phyloP scores from a whole-genome alignment of 2,329 filamentous ascomycete genomes.

The Coccinonectria pachysandricola region DNA sequence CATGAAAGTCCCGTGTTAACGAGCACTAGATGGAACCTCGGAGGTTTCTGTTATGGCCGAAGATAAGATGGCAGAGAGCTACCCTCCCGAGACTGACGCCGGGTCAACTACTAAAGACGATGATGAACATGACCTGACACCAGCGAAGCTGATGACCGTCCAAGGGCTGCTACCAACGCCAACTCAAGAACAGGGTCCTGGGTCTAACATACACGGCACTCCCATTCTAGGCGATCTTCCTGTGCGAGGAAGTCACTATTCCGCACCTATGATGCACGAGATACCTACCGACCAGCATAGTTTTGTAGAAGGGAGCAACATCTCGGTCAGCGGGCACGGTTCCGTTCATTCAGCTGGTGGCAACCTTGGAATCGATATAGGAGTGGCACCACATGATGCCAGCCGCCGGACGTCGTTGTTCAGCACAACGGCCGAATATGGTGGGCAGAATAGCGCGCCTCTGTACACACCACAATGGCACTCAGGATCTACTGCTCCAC shows the following conservation, averaged over 20 bases:
- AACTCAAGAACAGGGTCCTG: slow-evolving; percentile 27
- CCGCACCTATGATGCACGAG: slow-evolving; percentile 32
- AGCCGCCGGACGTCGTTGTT: slow-evolving; percentile 36
- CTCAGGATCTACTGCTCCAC: slow-evolving; percentile 30
- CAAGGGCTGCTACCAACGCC: slow-evolving; percentile 26
- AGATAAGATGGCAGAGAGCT: slow-evolving; percentile 39
- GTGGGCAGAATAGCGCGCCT: slow-evolving; percentile 24
- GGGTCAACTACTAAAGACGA: slow-evolving; percentile 32
- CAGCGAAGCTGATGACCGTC: slow-evolving; percentile 23
- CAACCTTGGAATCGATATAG: slow-evolving; percentile 34
- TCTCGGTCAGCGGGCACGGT: slow-evolving; percentile 25
- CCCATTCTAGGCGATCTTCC: slow-evolving; percentile 34
- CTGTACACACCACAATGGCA: slow-evolving; percentile 38
- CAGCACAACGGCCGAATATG: slow-evolving; percentile 30
- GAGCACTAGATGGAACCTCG: slow-evolving; percentile 32
- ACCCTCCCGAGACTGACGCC: slow-evolving; percentile 37
- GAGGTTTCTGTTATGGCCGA: slow-evolving; percentile 42
- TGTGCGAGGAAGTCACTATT: slow-evolving; percentile 31
- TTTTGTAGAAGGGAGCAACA: slow-evolving; percentile 28
- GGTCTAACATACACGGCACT: slow-evolving; percentile 21
- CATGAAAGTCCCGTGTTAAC: slow-evolving; percentile 7
- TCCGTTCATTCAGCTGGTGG: slow-evolving; percentile 24
- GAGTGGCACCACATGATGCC: slow-evolving; percentile 33
- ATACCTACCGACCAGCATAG: slow-evolving; percentile 30
- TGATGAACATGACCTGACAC: slow-evolving; percentile 29